Evolutionary conservation across 257 asterid species (phyloP).

Genomic region (Knoxia roxburghii): DNA sequence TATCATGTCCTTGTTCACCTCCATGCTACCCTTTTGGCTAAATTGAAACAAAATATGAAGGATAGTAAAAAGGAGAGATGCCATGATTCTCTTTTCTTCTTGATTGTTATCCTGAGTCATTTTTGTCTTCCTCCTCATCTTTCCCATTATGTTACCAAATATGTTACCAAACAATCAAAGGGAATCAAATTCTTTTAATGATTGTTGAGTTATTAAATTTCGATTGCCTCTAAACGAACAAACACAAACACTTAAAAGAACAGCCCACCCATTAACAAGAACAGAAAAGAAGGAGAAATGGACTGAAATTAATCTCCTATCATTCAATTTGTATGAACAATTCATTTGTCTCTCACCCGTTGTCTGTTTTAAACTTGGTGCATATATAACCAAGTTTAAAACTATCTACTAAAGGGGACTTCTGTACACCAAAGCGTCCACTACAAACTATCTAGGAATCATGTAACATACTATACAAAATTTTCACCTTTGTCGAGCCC

Average conservation of each 20-base stretch:
- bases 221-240: no score
- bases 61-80: background rate
- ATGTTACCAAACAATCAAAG: no score
- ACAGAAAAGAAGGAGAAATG: no score
- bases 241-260: no score
- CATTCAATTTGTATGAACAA: slow-evolving; percentile 5
- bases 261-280: no score
- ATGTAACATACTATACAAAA: background rate
- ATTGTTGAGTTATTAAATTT: no score
- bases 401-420: background rate
- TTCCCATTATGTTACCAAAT: no score
- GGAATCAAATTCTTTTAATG: no score
- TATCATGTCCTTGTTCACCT: background rate
- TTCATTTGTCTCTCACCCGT: background rate
- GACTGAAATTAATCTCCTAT: background rate
- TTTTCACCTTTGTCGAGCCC: slow-evolving; percentile 36
- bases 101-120: background rate
- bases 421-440: slow-evolving; percentile 13
- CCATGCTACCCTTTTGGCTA: background rate
- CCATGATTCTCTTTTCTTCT: background rate
- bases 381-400: background rate
- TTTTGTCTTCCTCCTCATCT: no score
- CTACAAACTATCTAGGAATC: background rate
- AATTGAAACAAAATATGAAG: background rate
- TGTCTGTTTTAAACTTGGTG: background rate